Base-by-base conservation (phyloP, 495 filamentous ascomycete genomes). In the Filosporella fistucella region DNA sequence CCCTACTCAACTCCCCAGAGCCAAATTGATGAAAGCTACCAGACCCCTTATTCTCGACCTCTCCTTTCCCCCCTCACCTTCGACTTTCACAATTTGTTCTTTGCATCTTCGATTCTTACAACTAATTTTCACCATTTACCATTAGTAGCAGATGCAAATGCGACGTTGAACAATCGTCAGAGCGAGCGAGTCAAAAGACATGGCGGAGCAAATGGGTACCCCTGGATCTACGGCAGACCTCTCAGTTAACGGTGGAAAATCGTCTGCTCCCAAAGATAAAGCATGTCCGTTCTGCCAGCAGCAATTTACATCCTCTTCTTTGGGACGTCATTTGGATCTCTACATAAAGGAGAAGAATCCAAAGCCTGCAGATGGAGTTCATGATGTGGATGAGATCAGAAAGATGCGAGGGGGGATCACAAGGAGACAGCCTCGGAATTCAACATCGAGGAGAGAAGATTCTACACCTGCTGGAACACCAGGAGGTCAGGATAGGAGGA, bases 301-400 rank as follows among this genome's bases (percentile, higher is more conserved):
- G 61, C 65, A 81, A 2, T 96, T 95, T 55, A 96, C 90, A 2
- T 95, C 90, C 7, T 95, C 89, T 5, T 93, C 88, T 3, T 74
- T 96, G n/a, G 90, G 90, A 20, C 85, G 90, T 29, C 90, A 96
- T 68, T 77, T 95, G 21, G 90, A 96, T 60, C 76, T 93, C 26
- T 95, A 90, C 61, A 85, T 95, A 51, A 88, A 86, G 61, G 82
- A 85, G 55, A 91, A 87, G 66, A 95, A 95, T 59, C 82, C 84
- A 4, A 89, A 87, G 58, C 70, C 81, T 1, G 76, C 88, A 3
- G 90, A 96, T 65, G 89, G 89, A 8, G 59, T 94, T 34, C 90
- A 96, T 65, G 75, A 94, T 68, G 85, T 95, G 24, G 86, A 89
- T 5, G 86, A 86, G 64, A 96, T 96, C 61, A 74, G 80, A 57